Evolutionary conservation across 495 filamentous ascomycete genomes (phyloP), one percentile per base, ranked within the genome.

Genomic region (Aspergillus egyptiacus): DNA sequence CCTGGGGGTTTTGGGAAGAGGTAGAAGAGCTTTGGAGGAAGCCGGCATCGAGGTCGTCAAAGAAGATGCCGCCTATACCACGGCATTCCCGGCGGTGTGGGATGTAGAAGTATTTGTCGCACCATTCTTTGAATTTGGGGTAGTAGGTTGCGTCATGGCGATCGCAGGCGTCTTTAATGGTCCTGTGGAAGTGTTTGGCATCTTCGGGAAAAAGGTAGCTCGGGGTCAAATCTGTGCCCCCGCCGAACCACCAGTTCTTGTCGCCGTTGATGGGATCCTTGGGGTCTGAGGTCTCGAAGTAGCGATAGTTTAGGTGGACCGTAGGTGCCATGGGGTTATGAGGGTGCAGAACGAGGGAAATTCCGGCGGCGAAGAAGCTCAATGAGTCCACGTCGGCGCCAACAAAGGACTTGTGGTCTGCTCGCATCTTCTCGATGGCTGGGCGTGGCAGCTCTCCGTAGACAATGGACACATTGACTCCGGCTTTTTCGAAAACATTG

Each of bases 301-400:
- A 99, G 3, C 93, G 80, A 74, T 99, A 99, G 74, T 99, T 99
- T 51, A 99, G 76, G 66, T 99, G 93, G 17, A 99, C 91, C 0
- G 93, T 99, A 0, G 93, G 93, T 15, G 91, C 91, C 84, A 94
- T 95, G 20, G 93, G 93, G 68, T 99, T 99, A 27, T 78, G 70
- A 6, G 93, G 93, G 65, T 97, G 93, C 18, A 96, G 71, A 41
- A 99, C 90, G 60, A 97, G 74, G 54, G 89, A 95, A 34, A 99
- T 69, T 2, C 93, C 93, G 1, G 93, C 86, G 15, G 90, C 93
- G 64, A 96, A 99, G 79, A 97, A 99, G 47, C 84, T 85, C 36
- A 99, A 72, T 33, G 78, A 85, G 20, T 91, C 85, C 17, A 82
- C 83, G 33, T 83, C 82, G 5, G 85, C 72, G 43, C 84, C 83